phyloP scores from a whole-genome alignment of 345 rosid genomes.

The Stellera chamaejasme region DNA sequence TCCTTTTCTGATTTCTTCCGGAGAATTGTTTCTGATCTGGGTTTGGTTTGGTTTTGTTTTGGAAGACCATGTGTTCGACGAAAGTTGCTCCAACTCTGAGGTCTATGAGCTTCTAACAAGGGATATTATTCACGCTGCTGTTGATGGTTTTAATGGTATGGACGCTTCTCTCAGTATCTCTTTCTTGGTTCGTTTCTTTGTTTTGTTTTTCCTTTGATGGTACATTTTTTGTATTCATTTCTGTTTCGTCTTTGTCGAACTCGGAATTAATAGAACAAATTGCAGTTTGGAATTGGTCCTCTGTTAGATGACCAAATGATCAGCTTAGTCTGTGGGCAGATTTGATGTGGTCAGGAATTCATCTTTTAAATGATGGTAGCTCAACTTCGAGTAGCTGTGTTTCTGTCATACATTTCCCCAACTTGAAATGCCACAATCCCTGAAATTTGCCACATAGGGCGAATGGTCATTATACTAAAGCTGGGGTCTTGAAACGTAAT shows the following conservation, averaged over 20 bases:
- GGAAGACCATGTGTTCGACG: conserved; percentile 80
- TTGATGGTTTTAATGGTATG: conserved; percentile 81
- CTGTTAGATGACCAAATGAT: too few relatives aligned
- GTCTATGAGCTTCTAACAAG: conserved; percentile 77
- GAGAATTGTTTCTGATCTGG: background rate
- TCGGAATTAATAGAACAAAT: background rate
- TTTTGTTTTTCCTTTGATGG: background rate
- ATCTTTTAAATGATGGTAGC: too few relatives aligned
- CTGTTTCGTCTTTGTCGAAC: background rate
- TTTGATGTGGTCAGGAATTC: too few relatives aligned
- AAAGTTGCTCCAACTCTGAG: conserved; percentile 46
- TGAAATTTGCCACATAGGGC: too few relatives aligned
- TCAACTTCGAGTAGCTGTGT: too few relatives aligned
- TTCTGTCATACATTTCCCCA: too few relatives aligned
- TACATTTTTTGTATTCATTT: background rate
- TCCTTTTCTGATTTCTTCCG: background rate
- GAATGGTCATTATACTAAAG: too few relatives aligned
- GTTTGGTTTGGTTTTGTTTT: background rate
- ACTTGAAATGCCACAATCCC: too few relatives aligned
- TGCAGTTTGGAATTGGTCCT: too few relatives aligned
- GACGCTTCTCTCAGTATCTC: background rate
- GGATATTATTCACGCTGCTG: conserved; percentile 69
- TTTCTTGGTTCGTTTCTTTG: conserved; percentile 1
- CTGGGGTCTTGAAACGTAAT: too few relatives aligned
- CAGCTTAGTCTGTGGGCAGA: too few relatives aligned